Evolutionary conservation across 1,284 basidiomycete genomes (phyloP), one percentile per base, ranked within the genome.

Genomic region (Irpex lacteus): DNA sequence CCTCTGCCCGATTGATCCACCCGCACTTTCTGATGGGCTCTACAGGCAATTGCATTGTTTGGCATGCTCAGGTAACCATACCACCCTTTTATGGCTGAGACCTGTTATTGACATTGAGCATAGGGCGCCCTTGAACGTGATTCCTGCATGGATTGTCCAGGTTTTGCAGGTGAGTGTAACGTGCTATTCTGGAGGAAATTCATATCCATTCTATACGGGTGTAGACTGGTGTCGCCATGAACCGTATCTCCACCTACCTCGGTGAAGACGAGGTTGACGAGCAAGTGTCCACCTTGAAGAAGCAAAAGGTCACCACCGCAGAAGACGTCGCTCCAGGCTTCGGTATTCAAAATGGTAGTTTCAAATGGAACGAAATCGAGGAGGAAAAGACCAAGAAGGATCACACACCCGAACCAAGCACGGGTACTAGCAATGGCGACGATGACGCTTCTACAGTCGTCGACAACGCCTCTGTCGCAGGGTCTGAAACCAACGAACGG

Each of bases 221-320:
- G 7, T 74, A 94, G 83, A 84, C 91, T 0, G 81, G 85, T 21
- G 91, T 97, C 2, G 86, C 92, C 0, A 74, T 96, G 32, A 84
- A 92, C 59, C 90, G 95, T 59, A 92, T 97, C 63, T 82, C 91
- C 34, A 87, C 85, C 0, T 97, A 91, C 75, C 82, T 97, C 8
- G 82, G 83, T 4, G 94, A 96, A 74, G 92, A 93, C 54, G 95
- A 96, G 60, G 76, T 79, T n/a, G 72, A 76, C 63, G 76, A 72
- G 32, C 77, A 78, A 60, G 77, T 79, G 0, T 79, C 78, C 5
- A 72, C 71, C 0, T 70, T 79, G 50, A 78, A 78, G 70, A 69
- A 70, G 60, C 54, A 15, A 9, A 72, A 76, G 9, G 65, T 61
- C 36, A 70, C 74, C 9, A 63, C 67, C 0, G 59, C 74, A 0